Conservation (phyloP, 257 asterid genomes). For the Solanum rostratum region DNA sequence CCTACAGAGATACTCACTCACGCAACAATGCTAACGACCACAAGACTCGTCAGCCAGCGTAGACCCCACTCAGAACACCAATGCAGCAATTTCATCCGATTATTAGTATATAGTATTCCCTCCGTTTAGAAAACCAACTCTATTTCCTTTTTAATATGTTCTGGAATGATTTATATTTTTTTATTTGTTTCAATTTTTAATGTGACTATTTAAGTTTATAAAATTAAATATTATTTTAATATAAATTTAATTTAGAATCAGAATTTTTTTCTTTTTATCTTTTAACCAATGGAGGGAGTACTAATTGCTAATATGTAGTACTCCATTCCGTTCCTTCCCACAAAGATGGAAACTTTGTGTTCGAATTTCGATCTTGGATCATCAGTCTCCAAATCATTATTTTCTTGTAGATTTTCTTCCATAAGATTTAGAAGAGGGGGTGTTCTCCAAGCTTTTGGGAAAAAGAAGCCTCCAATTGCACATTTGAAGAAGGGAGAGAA, state of each 20-base stretch:
- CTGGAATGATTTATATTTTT: too few species aligned
- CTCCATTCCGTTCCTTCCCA: neutral
- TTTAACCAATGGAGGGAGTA: too few species aligned
- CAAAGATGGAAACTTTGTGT: constrained; percentile 49
- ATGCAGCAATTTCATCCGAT: neutral
- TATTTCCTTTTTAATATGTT: too few species aligned
- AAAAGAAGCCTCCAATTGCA: constrained; percentile 3
- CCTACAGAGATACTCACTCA: constrained; percentile 20
- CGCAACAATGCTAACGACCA: constrained; percentile 52
- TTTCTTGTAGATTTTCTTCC: constrained; percentile 16
- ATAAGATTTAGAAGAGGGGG: constrained; percentile 14
- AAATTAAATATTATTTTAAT: too few species aligned
- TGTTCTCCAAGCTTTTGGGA: constrained; percentile 7
- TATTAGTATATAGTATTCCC: neutral
- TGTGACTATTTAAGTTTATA: too few species aligned
- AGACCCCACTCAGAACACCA: constrained; percentile 8
- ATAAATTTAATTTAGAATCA: too few species aligned
- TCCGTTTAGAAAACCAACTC: too few species aligned
- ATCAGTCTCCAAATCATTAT: constrained; percentile 23
- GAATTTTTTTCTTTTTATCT: too few species aligned
- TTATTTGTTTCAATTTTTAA: too few species aligned
- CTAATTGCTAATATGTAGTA: neutral
- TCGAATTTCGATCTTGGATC: constrained; percentile 34
- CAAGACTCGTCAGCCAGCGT: constrained; percentile 43
- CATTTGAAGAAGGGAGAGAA: constrained; percentile 5